Percentiles rank a stretch among this genome's conserved stretches.
These are phyloP conservation scores for Podaxis carcinomalis DNA, from an alignment of 768 basidiomycete species.

Conservation along the genomic window DNA sequence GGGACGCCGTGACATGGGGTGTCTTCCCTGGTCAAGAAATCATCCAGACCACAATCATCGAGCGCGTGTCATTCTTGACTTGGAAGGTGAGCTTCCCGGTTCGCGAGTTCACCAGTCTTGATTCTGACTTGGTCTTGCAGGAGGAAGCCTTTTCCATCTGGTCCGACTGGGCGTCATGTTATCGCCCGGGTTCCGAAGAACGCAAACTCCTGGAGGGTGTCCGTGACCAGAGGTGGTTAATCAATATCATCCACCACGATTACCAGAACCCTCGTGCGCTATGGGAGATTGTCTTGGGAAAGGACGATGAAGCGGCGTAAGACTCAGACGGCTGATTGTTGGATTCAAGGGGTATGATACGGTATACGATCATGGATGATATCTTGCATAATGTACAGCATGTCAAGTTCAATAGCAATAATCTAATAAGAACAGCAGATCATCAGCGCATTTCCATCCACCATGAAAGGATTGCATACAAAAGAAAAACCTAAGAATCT, in stretches of 20 bases:
- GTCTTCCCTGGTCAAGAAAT: constrained; percentile 97
- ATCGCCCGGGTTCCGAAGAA: constrained; percentile 69
- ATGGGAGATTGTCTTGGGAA: constrained; percentile 76
- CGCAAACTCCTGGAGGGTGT: constrained; percentile 71
- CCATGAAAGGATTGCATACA: too few species aligned
- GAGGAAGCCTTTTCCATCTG: constrained; percentile 97
- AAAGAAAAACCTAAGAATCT: not conserved
- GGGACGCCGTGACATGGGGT: constrained; percentile 98
- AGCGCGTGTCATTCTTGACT: constrained; percentile 87
- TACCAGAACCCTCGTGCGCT: constrained; percentile 75
- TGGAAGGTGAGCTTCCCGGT: constrained; percentile 72
- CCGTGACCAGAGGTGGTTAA: constrained; percentile 76
- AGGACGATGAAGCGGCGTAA: not conserved
- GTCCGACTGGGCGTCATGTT: constrained; percentile 90
- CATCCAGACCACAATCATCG: constrained; percentile 94
- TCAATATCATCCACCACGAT: constrained; percentile 92
- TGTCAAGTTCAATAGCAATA: not conserved
- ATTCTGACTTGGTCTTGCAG: constrained; percentile 34
- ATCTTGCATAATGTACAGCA: constrained; percentile 1
- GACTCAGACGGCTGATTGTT: not conserved
- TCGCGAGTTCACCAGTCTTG: not conserved
- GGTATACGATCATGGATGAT: not conserved
- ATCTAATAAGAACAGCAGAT: not conserved
- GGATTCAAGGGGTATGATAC: not conserved
- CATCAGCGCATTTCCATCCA: not conserved